Percentiles rank a stretch among this genome's conserved stretches.
Conservation (phyloP, 148 eudicot species). For the Vaccinium darrowii region DNA sequence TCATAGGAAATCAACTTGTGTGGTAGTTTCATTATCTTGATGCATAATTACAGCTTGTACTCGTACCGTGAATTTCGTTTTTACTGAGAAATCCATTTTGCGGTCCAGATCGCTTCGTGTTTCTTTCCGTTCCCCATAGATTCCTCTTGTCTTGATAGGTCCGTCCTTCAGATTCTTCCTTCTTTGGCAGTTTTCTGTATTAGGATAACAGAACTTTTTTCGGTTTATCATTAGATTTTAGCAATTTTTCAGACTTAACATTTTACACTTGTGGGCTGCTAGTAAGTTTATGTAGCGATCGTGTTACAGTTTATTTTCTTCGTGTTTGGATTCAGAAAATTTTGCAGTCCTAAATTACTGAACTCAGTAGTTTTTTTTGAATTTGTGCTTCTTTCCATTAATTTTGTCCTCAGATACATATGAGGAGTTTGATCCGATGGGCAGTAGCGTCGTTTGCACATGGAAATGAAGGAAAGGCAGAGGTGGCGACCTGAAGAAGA, state of each 20-base stretch:
- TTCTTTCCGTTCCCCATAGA: neutral
- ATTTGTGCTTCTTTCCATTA: neutral
- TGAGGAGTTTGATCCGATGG: constrained; percentile 56
- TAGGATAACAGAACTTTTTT: neutral
- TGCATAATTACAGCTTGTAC: neutral
- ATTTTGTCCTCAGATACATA: constrained; percentile 31
- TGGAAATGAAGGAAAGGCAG: constrained; percentile 72
- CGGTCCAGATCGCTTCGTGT: neutral
- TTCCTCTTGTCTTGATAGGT: neutral
- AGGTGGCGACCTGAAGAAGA: constrained; percentile 77
- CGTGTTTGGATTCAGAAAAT: too few relatives aligned
- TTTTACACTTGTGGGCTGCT: neutral
- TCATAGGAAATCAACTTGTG: neutral
- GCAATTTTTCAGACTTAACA: neutral
- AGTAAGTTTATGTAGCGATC: neutral
- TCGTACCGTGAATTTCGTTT: neutral
- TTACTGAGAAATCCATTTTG: neutral
- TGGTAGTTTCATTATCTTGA: neutral
- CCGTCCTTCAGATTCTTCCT: neutral
- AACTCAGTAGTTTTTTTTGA: neutral
- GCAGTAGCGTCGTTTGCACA: constrained; percentile 21
- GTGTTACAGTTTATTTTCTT: neutral
- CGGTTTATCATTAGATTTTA: neutral
- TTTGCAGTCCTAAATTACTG: neutral
- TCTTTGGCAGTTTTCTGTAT: neutral